Percentiles rank a stretch among this genome's conserved stretches.
phyloP scores from a whole-genome alignment of 129 eudicot species.

The Chrysanthemum lavandulifolium region DNA sequence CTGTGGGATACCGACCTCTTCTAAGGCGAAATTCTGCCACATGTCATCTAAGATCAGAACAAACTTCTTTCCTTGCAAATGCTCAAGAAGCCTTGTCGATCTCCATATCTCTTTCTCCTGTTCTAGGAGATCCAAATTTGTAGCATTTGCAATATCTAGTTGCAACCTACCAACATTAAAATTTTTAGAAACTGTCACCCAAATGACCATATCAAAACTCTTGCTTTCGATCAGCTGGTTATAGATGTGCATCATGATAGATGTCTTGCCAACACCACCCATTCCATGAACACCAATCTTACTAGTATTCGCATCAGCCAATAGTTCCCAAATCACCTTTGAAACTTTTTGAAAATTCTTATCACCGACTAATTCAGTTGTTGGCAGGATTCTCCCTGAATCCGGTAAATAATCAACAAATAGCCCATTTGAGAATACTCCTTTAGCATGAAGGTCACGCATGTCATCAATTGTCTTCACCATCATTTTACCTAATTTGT shows the following conservation, averaged over 20 bases:
- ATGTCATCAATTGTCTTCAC: conserved; percentile 29
- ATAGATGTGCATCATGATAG: conserved; percentile 39
- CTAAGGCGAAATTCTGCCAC: conserved; percentile 41
- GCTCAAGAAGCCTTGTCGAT: conserved; percentile 32
- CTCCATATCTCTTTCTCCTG: conserved; percentile 36
- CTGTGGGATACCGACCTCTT: conserved; percentile 50
- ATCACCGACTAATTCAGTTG: conserved; percentile 29
- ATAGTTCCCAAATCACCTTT: conserved; percentile 33
- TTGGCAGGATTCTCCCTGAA: conserved; percentile 33
- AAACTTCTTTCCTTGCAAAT: conserved; percentile 34
- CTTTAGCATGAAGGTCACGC: conserved; percentile 33
- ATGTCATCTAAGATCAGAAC: conserved; percentile 29
- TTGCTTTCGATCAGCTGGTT: conserved; percentile 32
- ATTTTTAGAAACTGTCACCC: conserved; percentile 45
- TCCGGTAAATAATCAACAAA: conserved; percentile 30
- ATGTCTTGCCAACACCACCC: conserved; percentile 55
- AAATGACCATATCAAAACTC: conserved; percentile 44
- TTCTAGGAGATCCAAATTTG: conserved; percentile 32
- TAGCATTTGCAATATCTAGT: conserved; percentile 33
- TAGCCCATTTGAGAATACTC: conserved; percentile 32
- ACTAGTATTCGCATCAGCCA: conserved; percentile 24
- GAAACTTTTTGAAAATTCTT: conserved; percentile 25
- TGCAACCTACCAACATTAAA: conserved; percentile 38
- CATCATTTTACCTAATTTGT: conserved; percentile 37
- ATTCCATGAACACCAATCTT: conserved; percentile 47